A percentile compares a stretch with the other conserved stretches of the same genome.
phyloP scores from a whole-genome alignment of 192 early-diverging fungal species.

The Umbelopsis ramanniana region DNA sequence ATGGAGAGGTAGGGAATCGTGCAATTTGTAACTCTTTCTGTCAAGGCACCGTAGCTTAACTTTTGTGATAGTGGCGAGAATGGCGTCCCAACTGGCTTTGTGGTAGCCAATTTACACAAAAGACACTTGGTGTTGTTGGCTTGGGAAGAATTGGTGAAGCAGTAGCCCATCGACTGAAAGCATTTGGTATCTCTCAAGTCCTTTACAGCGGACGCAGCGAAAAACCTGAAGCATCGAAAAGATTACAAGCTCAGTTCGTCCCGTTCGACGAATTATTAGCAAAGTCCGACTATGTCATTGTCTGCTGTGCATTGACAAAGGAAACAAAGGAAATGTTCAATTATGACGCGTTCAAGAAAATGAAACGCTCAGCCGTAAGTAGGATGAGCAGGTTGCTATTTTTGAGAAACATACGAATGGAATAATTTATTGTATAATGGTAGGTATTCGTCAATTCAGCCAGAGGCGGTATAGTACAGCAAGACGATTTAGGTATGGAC shows the following conservation, averaged over 20 bases:
- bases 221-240: slow-evolving; percentile 50
- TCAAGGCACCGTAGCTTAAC: too few species aligned
- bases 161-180: slow-evolving; percentile 68
- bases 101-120: slow-evolving; percentile 75
- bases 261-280: slow-evolving; percentile 62
- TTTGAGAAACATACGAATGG: neutral
- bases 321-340: slow-evolving; percentile 77
- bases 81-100: slow-evolving; percentile 71
- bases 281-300: slow-evolving; percentile 73
- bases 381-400: neutral
- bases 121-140: slow-evolving; percentile 86
- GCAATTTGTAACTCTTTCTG: neutral
- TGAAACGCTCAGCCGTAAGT: slow-evolving; percentile 68
- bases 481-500: slow-evolving; percentile 53
- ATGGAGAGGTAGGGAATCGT: slow-evolving; percentile 42
- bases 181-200: slow-evolving; percentile 71
- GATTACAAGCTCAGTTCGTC: slow-evolving; percentile 54
- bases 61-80: slow-evolving; percentile 49
- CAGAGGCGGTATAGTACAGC: slow-evolving; percentile 79
- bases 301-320: slow-evolving; percentile 74
- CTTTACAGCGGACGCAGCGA: slow-evolving; percentile 63
- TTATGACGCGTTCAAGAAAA: slow-evolving; percentile 61
- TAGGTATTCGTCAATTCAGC: slow-evolving; percentile 83
- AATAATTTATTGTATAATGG: slow-evolving; percentile 1
- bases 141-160: slow-evolving; percentile 83